phyloP scores from a whole-genome alignment of 306 rosid genomes.

The Adenanthera pavonina region DNA sequence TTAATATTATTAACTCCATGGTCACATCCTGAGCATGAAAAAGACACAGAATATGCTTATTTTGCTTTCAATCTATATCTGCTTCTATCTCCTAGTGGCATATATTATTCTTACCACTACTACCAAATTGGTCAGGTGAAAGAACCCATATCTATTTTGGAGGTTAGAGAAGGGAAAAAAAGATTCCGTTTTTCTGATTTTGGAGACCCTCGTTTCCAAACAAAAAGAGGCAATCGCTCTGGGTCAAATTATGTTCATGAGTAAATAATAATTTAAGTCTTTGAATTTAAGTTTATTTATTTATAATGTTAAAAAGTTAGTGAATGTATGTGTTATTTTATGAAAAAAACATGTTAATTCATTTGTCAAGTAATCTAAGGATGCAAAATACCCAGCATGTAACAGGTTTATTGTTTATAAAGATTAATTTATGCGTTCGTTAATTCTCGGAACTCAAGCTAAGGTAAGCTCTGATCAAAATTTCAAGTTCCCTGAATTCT shows the following conservation, averaged over 20 bases:
- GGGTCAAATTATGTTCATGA: not conserved
- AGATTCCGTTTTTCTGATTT: not conserved
- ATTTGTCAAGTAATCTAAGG: not conserved
- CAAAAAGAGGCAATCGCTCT: not conserved
- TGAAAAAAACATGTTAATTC: not conserved
- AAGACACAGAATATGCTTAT: slow-evolving; percentile 1
- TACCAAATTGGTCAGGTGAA: not conserved
- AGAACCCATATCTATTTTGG: not conserved
- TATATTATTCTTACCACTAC: not conserved
- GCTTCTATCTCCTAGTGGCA: not conserved
- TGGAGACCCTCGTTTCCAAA: not conserved
- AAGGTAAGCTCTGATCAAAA: not conserved
- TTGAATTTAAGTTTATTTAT: not conserved
- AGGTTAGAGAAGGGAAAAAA: not conserved
- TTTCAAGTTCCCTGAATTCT: slow-evolving; percentile 20
- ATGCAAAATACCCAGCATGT: too few relatives aligned
- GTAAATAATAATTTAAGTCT: not conserved
- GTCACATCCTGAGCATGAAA: slow-evolving; percentile 10
- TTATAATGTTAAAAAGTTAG: not conserved
- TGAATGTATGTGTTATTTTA: not conserved
- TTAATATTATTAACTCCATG: slow-evolving; percentile 14
- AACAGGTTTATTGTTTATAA: too few relatives aligned
- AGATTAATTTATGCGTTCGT: too few relatives aligned
- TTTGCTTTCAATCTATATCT: slow-evolving; percentile 1
- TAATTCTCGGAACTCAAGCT: not conserved